Conservation (phyloP, 2,329 filamentous ascomycete species). For the Emergomyces orientalis region DNA sequence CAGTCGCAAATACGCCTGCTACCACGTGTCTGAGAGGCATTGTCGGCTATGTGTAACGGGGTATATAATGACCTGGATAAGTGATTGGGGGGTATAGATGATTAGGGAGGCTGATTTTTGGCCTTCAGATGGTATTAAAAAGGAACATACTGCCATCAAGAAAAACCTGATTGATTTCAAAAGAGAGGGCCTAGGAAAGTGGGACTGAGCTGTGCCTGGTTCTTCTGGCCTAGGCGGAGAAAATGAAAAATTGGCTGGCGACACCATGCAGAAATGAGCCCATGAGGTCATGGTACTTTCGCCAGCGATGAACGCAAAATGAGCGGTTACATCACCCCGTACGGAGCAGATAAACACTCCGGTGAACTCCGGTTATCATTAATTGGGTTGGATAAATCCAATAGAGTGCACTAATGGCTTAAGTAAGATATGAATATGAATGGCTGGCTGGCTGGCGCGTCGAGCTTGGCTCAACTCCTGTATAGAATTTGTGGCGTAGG, state of each 20-base stretch:
- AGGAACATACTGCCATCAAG: background rate
- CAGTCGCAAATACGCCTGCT: background rate
- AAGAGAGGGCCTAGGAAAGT: background rate
- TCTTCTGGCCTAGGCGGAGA: too few species aligned
- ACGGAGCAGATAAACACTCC: background rate
- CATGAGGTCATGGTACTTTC: background rate
- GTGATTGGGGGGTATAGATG: background rate
- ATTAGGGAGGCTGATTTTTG: background rate
- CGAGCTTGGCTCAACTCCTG: background rate
- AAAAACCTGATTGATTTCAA: background rate
- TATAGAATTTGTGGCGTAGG: background rate
- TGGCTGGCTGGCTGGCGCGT: background rate
- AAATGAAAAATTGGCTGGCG: too few species aligned
- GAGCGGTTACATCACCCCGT: background rate
- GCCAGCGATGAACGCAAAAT: constrained; percentile 1
- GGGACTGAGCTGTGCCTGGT: background rate
- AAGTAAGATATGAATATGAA: background rate
- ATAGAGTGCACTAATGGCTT: background rate
- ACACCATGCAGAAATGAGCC: background rate
- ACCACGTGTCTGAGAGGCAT: background rate
- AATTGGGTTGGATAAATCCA: background rate
- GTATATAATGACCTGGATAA: background rate
- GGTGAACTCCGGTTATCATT: background rate
- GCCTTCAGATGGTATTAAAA: background rate
- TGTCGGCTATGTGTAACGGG: background rate